Percentiles rank a stretch among this genome's conserved stretches.
Conservation (phyloP, 1,284 basidiomycete genomes). For the Grifola frondosa region DNA sequence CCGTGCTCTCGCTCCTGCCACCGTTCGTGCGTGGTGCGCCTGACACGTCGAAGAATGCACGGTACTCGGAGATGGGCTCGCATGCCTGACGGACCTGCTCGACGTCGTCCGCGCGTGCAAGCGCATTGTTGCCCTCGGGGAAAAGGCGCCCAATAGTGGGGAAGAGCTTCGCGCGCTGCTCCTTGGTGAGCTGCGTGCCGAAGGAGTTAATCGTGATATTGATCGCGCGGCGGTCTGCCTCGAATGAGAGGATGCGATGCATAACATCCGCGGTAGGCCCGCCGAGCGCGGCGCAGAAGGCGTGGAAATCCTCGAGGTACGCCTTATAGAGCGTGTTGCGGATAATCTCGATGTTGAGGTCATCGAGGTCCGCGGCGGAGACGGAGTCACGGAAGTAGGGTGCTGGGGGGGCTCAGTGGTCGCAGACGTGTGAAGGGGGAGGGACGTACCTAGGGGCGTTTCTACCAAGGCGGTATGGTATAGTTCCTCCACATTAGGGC, state of each 20-base stretch:
- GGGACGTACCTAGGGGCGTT: constrained; percentile 83
- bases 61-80: constrained; percentile 89
- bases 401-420: constrained; percentile 48
- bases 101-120: constrained; percentile 93
- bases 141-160: constrained; percentile 92
- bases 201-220: constrained; percentile 99
- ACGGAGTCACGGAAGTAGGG: constrained; percentile 98
- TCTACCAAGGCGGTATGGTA: constrained; percentile 97
- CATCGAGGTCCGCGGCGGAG: constrained; percentile 94
- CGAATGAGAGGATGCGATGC: constrained; percentile 89
- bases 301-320: constrained; percentile 97
- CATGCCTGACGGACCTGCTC: constrained; percentile 90
- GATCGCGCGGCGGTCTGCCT: constrained; percentile 94
- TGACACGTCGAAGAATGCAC: constrained; percentile 80
- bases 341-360: constrained; percentile 99
- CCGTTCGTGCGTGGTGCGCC: constrained; percentile 28
- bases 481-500: constrained; percentile 98
- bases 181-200: constrained; percentile 92
- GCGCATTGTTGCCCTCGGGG: constrained; percentile 93
- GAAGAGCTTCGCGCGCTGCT: constrained; percentile 94
- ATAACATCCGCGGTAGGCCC: constrained; percentile 88
- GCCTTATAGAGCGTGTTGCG: constrained; percentile 99
- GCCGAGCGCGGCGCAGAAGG: constrained; percentile 79
- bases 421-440: neutral
- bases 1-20: constrained; percentile 37